These are phyloP conservation scores for Microsporum canis DNA, from an alignment of 2,329 filamentous ascomycete genomes.

Conservation along the genomic window DNA sequence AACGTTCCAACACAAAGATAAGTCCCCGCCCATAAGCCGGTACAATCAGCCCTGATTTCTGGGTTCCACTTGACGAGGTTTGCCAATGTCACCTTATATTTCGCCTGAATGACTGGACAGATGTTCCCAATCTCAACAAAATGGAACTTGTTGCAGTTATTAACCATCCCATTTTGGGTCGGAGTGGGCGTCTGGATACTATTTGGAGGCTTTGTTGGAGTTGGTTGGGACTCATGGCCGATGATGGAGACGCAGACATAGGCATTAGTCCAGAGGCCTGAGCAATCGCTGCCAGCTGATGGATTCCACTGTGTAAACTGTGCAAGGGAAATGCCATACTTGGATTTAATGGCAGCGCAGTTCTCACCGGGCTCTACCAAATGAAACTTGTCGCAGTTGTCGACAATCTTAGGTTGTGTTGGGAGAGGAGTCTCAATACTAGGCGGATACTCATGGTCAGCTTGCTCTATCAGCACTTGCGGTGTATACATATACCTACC, in stretches of 20 bases:
- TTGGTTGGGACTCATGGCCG: background rate
- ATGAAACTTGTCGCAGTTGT: conserved; percentile 1
- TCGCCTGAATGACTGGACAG: conserved; percentile 16
- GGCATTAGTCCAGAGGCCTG: background rate
- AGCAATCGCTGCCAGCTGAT: background rate
- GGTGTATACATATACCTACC: background rate
- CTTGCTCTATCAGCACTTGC: background rate
- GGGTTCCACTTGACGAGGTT: conserved; percentile 19
- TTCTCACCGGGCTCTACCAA: background rate
- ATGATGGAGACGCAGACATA: conserved; percentile 5
- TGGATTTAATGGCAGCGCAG: background rate
- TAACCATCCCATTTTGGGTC: conserved; percentile 14
- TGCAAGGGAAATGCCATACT: background rate
- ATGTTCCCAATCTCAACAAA: conserved; percentile 16
- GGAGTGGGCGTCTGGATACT: conserved; percentile 6
- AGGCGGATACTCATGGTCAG: background rate
- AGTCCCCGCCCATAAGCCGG: too few species aligned
- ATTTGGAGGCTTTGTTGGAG: background rate
- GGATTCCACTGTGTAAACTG: conserved; percentile 3
- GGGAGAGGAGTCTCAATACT: background rate
- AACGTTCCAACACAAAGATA: too few species aligned
- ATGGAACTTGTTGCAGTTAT: conserved; percentile 18
- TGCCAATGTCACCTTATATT: conserved; percentile 9
- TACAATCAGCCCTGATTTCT: conserved; percentile 8
- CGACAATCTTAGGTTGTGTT: conserved; percentile 1